Evolutionary conservation across 108 stramenopile species (phyloP).

Genomic region (Skeletonema potamos): DNA sequence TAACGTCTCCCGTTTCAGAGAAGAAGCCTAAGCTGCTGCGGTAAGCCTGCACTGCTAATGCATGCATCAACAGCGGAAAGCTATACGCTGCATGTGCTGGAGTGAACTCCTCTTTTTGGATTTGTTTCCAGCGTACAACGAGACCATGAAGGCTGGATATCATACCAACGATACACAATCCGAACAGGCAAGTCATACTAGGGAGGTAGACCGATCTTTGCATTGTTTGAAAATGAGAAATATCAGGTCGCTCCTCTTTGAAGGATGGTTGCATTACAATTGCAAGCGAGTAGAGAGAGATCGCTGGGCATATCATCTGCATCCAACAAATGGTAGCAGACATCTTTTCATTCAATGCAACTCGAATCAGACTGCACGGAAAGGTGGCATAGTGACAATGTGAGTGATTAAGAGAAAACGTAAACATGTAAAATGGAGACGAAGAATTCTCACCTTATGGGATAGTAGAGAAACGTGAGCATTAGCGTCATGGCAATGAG

Average conservation of each 20-base stretch:
- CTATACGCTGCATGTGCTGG: conserved; percentile 86
- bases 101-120: conserved; percentile 60
- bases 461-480: conserved; percentile 35
- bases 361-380: conserved; percentile 44
- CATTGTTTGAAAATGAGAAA: conserved; percentile 63
- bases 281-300: conserved; percentile 66
- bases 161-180: conserved; percentile 59
- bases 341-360: conserved; percentile 71
- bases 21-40: conserved; percentile 71
- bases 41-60: conserved; percentile 78
- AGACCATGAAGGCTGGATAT: conserved; percentile 69
- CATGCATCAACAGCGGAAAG: conserved; percentile 72
- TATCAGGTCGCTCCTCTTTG: conserved; percentile 73
- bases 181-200: conserved; percentile 69
- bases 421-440: background rate
- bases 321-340: conserved; percentile 78
- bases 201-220: conserved; percentile 76
- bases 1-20: conserved; percentile 34
- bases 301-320: conserved; percentile 76
- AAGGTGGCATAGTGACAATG: background rate
- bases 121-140: conserved; percentile 53
- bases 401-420: background rate
- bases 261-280: conserved; percentile 83
- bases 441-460: conserved; percentile 15
- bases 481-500: conserved; percentile 76